Evolutionary conservation across 1,139 yeast species (phyloP), one percentile per base, ranked within the genome.

Genomic region (Hemisphaericaspora subhashii): DNA sequence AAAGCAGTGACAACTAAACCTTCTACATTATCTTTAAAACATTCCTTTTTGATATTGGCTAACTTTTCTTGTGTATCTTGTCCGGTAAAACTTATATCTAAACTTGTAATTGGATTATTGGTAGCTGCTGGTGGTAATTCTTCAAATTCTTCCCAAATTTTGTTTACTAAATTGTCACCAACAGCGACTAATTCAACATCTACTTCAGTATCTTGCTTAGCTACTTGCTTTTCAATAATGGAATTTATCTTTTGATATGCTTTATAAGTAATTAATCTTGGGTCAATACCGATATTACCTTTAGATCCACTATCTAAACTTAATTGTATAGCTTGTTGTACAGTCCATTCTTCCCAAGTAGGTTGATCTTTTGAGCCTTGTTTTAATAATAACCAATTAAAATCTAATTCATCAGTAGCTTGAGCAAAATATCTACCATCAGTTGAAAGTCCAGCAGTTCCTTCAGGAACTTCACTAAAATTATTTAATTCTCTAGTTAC

Each of bases 371-470:
- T 74, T 11, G 79, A 72, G 11, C 95, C 96, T 58, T 84, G 94
- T 58, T 82, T 89, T 52, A 94, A 72, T 47, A 94, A 71, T 10
- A 72, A 60, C 98, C 98, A 94, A 63, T 87, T 86, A 58, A 75
- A 83, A 58, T 88, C 97, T 47, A 94, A 73, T 63, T 94, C 96
- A 55, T 84, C 80, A 20, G 78, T 66, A 2, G 98, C 98, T 64
- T 94, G 98, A 48, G 81, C 77, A 60, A 89, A 94, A 64, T 94
- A 94, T 50, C 98, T 75, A 10, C 97, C 98, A 62, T 94, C 98
- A 0, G 98, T 94, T 9, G 95, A 82, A 50, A 94, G 72, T 4
- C 85, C 85, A 23, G 96, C 92, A 48, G 79, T 72, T 8, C 85
- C 84, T 50, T 77, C 79, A n/a, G 82, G 82, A 9, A 53, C 54